A percentile compares a stretch with the other conserved stretches of the same genome.
phyloP scores from a whole-genome alignment of 1,284 basidiomycete genomes.

The Inonotus obliquus region DNA sequence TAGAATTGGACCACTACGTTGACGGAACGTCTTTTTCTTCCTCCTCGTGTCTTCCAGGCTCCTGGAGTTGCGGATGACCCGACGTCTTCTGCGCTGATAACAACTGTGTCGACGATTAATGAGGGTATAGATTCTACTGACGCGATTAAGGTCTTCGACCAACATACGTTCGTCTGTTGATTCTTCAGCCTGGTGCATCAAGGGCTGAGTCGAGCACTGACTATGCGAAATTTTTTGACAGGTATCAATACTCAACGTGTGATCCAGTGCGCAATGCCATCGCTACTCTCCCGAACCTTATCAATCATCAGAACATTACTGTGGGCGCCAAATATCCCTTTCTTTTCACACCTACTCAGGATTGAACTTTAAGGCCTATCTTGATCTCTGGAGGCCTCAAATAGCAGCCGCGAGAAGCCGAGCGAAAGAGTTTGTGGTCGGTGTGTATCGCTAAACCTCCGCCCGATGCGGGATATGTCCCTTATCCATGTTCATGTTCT shows the following conservation, averaged over 20 bases:
- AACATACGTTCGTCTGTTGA: slow-evolving; percentile 28
- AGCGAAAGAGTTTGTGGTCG: slow-evolving; percentile 32
- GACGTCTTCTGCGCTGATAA: slow-evolving; percentile 28
- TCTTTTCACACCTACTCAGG: background rate
- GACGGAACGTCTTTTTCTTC: slow-evolving; percentile 26
- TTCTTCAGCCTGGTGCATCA: background rate
- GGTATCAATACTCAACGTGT: slow-evolving; percentile 37
- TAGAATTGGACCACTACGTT: slow-evolving; percentile 31
- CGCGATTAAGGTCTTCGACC: slow-evolving; percentile 30
- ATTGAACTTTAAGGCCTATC: slow-evolving; percentile 25
- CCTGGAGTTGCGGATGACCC: slow-evolving; percentile 31
- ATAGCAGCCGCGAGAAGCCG: slow-evolving; percentile 29
- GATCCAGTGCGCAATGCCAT: slow-evolving; percentile 32
- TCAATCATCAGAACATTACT: slow-evolving; percentile 34
- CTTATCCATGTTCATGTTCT: background rate
- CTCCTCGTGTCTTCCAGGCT: slow-evolving; percentile 30
- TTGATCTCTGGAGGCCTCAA: slow-evolving; percentile 35
- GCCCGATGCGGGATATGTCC: background rate
- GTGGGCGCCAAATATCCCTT: slow-evolving; percentile 19
- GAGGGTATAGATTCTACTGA: slow-evolving; percentile 30
- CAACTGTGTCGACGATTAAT: slow-evolving; percentile 29
- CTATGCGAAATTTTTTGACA: slow-evolving; percentile 12
- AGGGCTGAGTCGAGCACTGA: background rate
- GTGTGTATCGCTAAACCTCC: slow-evolving; percentile 11
- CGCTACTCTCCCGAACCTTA: slow-evolving; percentile 30